Evolutionary conservation across 2,329 filamentous ascomycete species (phyloP), one percentile per base, ranked within the genome.

Genomic region (Ophiostoma pallidulum): DNA sequence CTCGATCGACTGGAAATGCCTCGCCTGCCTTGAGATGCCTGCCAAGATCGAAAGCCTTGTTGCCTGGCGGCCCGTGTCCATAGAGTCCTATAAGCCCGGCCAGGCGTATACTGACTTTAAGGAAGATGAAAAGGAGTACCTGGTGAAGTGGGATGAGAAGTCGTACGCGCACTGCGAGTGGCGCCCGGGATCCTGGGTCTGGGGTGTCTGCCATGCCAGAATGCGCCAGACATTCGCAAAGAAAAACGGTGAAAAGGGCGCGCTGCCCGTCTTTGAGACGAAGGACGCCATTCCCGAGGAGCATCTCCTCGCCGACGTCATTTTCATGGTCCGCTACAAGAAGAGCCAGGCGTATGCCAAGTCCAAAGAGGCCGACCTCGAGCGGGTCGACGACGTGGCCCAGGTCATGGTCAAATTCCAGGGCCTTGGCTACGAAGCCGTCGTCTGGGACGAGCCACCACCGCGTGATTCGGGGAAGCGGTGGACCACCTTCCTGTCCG

Each of bases 121-220:
- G 10, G 84, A 92, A 58, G 84, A 88, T 47, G 73, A 85, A n/a
- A 90, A 90, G 54, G 88, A 96, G 56, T 98, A 97, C 59, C 75
- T 98, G 3, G 68, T 98, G 57, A 95, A 92, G 61, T 97, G 90
- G 87, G 80, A 84, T 38, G 71, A 73, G 0, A 73, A 78, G 48
- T 95, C 91, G 0, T 94, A 96, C 59, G 84, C 82, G 53, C 82
- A 86, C 54, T 87, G 86, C 45, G 73, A 72, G 7, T 98, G 94
- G 92, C 85, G 88, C 74, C 80, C 88, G 9, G 92, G 91, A 12
- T 74, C 84, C 14, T 98, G 92, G 92, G 75, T 94, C 1, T 91
- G 78, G 71, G 88, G 89, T 6, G 72, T 84, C 9, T 76, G 78
- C 14, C 67, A 74, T 12, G 57, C 65, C 3, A 49, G 62, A 0